These are phyloP conservation scores for Monilinia vaccinii-corymbosi DNA, from an alignment of 2,329 filamentous ascomycete genomes.

Conservation along the genomic window DNA sequence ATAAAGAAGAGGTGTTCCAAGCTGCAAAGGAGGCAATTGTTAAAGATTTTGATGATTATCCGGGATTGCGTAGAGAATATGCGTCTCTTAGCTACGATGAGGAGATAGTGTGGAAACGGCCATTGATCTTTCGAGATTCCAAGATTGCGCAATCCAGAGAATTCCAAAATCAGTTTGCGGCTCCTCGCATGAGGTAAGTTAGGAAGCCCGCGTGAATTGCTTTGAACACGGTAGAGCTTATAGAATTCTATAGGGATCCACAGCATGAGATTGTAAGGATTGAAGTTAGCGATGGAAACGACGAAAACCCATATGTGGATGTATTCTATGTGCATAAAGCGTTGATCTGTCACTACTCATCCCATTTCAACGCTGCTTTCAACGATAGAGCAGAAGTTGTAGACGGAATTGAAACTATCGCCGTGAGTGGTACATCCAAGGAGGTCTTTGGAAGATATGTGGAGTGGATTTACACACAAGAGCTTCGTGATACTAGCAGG, in stretches of 20 bases:
- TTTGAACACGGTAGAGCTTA: neutral
- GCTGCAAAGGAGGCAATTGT: neutral
- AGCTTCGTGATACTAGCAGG: neutral
- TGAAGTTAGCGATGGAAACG: rapidly evolving
- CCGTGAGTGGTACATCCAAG: neutral
- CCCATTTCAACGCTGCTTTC: neutral
- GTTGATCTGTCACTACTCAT: neutral
- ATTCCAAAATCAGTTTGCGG: neutral
- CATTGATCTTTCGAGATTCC: neutral
- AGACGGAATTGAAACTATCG: no score
- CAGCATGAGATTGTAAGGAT: neutral
- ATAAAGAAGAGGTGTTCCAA: rapidly evolving
- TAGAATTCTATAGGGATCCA: neutral
- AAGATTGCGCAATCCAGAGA: rapidly evolving
- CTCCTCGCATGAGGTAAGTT: neutral
- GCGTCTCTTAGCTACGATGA: rapidly evolving
- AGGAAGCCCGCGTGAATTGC: neutral
- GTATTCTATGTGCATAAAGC: neutral
- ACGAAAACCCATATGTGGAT: neutral
- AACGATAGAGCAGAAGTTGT: neutral
- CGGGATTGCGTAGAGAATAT: neutral
- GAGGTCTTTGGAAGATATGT: rapidly evolving
- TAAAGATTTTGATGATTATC: neutral
- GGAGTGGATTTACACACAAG: neutral
- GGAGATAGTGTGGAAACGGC: neutral